These are phyloP conservation scores for Nymphaea thermarum DNA, from an alignment of 164 flowering plant species.

Conservation along the genomic window DNA sequence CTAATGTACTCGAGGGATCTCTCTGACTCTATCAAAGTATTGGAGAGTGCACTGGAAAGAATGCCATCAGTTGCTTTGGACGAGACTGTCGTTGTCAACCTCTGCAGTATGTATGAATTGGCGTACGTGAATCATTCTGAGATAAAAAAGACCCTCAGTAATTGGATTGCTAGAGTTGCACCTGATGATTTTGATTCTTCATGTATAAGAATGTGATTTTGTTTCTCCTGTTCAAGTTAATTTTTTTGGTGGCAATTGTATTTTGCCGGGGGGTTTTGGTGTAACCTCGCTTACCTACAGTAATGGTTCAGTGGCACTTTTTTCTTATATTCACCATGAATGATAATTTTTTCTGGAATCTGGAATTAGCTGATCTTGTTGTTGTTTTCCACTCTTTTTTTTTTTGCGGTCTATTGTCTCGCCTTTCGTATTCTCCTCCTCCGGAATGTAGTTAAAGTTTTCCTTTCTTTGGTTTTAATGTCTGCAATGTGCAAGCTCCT, in stretches of 20 bases:
- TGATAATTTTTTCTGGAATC: background rate
- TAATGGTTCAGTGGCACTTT: background rate
- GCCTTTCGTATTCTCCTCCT: background rate
- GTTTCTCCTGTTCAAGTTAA: background rate
- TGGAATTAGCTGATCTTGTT: background rate
- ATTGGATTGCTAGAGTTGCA: conserved; percentile 92
- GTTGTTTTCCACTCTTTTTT: background rate
- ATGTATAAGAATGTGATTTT: conserved; percentile 68
- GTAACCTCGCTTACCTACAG: background rate
- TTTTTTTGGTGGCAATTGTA: background rate
- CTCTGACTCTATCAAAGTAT: conserved; percentile 82
- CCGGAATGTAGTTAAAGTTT: background rate
- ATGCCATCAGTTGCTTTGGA: conserved; percentile 72
- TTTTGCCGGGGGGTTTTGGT: background rate
- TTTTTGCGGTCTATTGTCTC: background rate
- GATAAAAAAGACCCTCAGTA: conserved; percentile 73
- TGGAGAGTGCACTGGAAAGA: conserved; percentile 81
- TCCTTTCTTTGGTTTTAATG: background rate
- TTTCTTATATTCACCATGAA: background rate
- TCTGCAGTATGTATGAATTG: conserved; percentile 98
- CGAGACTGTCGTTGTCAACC: conserved; percentile 81
- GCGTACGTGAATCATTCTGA: conserved; percentile 89
- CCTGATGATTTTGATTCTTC: conserved; percentile 98
- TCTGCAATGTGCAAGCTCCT: background rate
- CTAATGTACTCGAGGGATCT: conserved; percentile 97